Conservation (phyloP, 331 rosid genomes). For the Stylosanthes scabra region DNA sequence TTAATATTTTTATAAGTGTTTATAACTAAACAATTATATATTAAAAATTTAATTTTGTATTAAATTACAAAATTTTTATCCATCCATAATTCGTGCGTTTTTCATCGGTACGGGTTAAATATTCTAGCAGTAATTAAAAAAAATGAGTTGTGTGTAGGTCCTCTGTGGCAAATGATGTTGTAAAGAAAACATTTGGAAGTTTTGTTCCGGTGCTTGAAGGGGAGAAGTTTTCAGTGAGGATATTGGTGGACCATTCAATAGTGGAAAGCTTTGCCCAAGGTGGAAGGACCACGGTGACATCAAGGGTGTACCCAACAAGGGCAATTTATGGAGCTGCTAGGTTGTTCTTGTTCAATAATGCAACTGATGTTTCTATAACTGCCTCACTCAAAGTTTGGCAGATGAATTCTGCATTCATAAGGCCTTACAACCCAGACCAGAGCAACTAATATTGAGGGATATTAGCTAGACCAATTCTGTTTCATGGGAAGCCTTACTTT, state of each 20-base stretch:
- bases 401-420: conserved; percentile 81
- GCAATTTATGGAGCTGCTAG: conserved; percentile 80
- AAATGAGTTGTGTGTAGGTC: conserved; percentile 53
- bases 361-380: conserved; percentile 51
- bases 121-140: not conserved
- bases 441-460: not conserved
- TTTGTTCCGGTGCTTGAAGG: conserved; percentile 73
- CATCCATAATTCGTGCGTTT: too few species aligned
- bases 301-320: conserved; percentile 72
- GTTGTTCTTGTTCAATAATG: conserved; percentile 71
- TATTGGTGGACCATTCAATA: conserved; percentile 79
- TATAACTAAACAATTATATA: too few species aligned
- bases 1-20: too few species aligned
- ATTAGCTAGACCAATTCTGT: not conserved
- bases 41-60: too few species aligned
- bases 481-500: not conserved
- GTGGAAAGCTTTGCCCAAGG: conserved; percentile 82
- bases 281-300: conserved; percentile 67
- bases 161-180: conserved; percentile 71
- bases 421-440: conserved; percentile 53
- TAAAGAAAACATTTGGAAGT: conserved; percentile 61
- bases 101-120: too few species aligned
- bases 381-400: conserved; percentile 71
- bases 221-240: conserved; percentile 67
- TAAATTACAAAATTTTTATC: too few species aligned